Percentiles rank a stretch among this genome's conserved stretches.
These are phyloP conservation scores for Royoungia palumana DNA, from an alignment of 768 basidiomycete species.

Conservation along the genomic window DNA sequence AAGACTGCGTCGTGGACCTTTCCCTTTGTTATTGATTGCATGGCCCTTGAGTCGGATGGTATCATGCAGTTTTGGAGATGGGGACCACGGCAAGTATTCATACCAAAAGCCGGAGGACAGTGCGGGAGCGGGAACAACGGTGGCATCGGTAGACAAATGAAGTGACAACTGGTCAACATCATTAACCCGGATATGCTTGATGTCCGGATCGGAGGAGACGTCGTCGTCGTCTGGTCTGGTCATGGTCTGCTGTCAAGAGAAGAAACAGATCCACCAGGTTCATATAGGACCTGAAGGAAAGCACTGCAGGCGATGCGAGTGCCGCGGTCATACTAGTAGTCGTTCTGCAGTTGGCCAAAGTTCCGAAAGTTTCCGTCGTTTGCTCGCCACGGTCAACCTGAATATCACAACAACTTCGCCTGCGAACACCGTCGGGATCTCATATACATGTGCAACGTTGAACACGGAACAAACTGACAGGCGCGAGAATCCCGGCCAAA, in stretches of 20 bases:
- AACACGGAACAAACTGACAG: too few species aligned
- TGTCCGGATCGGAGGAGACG: constrained; percentile 32
- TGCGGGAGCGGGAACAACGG: background rate
- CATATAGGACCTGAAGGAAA: constrained; percentile 15
- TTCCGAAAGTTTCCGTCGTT: too few species aligned
- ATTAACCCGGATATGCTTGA: background rate
- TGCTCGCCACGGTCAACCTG: too few species aligned
- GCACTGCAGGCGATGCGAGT: background rate
- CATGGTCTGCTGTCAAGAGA: constrained; percentile 20
- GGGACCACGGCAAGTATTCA: background rate
- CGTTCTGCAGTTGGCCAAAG: too few species aligned
- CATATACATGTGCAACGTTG: too few species aligned
- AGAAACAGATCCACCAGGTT: constrained; percentile 8
- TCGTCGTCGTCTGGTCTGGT: constrained; percentile 29
- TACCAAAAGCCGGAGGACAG: background rate
- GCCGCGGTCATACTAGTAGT: too few species aligned
- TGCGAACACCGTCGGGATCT: too few species aligned
- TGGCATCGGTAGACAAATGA: background rate
- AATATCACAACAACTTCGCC: too few species aligned
- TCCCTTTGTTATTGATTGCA: constrained; percentile 21
- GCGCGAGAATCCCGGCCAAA: too few species aligned
- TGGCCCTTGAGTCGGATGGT: background rate
- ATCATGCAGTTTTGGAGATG: constrained; percentile 1
- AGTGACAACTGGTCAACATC: background rate
- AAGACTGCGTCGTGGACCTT: constrained; percentile 11